Evolutionary conservation across 1,139 yeast species (phyloP).

Genomic region (Kodamaea anthophila): DNA sequence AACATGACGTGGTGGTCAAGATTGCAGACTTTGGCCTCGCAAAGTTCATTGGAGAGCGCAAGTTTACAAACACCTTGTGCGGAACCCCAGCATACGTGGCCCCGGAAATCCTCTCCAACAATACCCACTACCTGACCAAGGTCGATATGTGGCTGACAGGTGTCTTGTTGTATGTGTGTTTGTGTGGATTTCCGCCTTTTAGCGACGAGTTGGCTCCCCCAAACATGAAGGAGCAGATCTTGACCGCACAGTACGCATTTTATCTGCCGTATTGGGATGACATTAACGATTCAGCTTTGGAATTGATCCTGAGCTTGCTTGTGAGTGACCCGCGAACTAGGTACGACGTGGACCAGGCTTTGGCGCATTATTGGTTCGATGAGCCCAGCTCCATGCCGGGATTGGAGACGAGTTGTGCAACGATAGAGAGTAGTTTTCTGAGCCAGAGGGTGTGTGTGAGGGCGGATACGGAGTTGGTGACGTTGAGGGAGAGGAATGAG

Average conservation of each 20-base stretch:
- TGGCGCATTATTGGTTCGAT: slow-evolving; percentile 56
- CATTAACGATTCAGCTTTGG: slow-evolving; percentile 57
- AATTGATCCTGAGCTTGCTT: slow-evolving; percentile 55
- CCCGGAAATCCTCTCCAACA: slow-evolving; percentile 57
- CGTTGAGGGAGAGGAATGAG: slow-evolving; percentile 19
- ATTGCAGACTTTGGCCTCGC: slow-evolving; percentile 60
- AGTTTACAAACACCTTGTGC: slow-evolving; percentile 23
- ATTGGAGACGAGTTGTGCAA: slow-evolving; percentile 3
- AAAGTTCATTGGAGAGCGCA: slow-evolving; percentile 23
- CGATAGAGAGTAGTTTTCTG: slow-evolving; percentile 3
- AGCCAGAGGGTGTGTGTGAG: slow-evolving; percentile 9
- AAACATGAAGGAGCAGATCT: slow-evolving; percentile 66
- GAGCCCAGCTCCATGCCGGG: slow-evolving; percentile 6
- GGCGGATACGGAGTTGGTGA: slow-evolving; percentile 29
- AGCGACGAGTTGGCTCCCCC: slow-evolving; percentile 81
- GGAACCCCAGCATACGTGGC: slow-evolving; percentile 48
- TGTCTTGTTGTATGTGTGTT: slow-evolving; percentile 65
- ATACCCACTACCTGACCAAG: slow-evolving; percentile 59
- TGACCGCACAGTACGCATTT: slow-evolving; percentile 62
- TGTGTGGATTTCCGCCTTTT: slow-evolving; percentile 83
- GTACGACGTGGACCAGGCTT: slow-evolving; percentile 44
- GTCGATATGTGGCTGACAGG: slow-evolving; percentile 83
- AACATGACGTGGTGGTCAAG: slow-evolving; percentile 58
- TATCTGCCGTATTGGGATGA: slow-evolving; percentile 79
- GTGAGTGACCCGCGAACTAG: slow-evolving; percentile 54